A percentile compares a stretch with the other conserved stretches of the same genome.
Evolutionary conservation across 768 basidiomycete species (phyloP).

Genomic region (Calvatia gigantea): DNA sequence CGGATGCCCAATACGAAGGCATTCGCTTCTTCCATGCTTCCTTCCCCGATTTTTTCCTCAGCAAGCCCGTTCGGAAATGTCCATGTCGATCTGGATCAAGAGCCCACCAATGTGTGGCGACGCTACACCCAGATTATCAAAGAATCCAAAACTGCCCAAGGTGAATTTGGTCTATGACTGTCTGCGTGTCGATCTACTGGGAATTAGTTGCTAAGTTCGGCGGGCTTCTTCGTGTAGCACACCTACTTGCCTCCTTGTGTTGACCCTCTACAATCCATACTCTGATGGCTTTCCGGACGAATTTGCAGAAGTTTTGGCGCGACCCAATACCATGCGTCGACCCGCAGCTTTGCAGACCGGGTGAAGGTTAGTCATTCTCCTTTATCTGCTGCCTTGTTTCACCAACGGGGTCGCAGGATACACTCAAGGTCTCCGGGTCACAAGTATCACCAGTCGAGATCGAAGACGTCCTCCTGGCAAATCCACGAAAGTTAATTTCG

Average conservation of each 20-base stretch:
- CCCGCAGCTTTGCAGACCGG: too few species aligned
- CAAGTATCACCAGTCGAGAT: slow-evolving; percentile 84
- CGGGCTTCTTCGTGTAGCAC: too few species aligned
- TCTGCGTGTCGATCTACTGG: too few species aligned
- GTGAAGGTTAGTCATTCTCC: too few species aligned
- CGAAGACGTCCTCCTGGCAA: slow-evolving; percentile 58
- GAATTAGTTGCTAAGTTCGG: too few species aligned
- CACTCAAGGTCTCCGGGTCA: slow-evolving; percentile 72
- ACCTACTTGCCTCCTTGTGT: too few species aligned
- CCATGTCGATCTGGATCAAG: background rate
- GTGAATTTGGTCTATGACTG: background rate
- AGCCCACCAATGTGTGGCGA: background rate
- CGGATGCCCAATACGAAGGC: background rate
- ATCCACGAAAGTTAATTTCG: slow-evolving; percentile 56
- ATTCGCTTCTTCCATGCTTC: background rate
- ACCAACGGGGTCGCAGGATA: too few species aligned
- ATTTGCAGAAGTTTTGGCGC: too few species aligned
- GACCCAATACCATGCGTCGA: too few species aligned
- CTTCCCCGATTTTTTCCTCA: background rate
- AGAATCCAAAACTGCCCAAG: background rate
- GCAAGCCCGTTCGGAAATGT: background rate
- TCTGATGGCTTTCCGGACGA: too few species aligned
- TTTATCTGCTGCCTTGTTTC: background rate
- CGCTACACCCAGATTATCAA: background rate
- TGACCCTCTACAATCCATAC: too few species aligned